Evolutionary conservation across 2,329 filamentous ascomycete genomes (phyloP), one percentile per base, ranked within the genome.

Genomic region (Ophiostoma ulmi): DNA sequence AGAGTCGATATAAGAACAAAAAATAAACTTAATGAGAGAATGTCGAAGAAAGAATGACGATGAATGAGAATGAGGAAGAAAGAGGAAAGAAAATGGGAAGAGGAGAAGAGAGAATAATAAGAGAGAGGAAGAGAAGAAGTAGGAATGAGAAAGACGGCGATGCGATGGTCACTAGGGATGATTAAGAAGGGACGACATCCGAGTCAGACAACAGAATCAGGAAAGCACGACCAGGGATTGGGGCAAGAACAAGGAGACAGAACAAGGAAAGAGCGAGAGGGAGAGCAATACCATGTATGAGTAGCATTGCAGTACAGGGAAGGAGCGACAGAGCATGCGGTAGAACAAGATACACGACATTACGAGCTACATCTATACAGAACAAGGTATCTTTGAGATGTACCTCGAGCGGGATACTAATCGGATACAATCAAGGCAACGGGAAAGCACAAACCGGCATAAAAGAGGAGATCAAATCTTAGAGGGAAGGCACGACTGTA

Each of bases 11-110:
- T n/a, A 41, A 48, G 22, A 13, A 35, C 14, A 7, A 44, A 31
- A 67, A 31, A 63, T 39, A 63, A 67, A 17, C 8, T 35, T 11
- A 76, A 44, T 20, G 70, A 68, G 44, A 67, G 48, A 68, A 65
- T 55, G 64, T 38, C 17, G 61, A 36, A 64, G 61, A 69, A 63
- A 41, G 55, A 48, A 71, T 35, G 65, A 67, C n/a, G 41, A 67
- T 48, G n/a, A 26, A 68, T 41, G 70, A 58, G 10, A 52, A 63
- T 38, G 55, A 65, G 7, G 31, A 35, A 41, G 22, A 67, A 69
- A 48, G 31, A 36, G 22, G 14, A 52, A 31, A 31, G 55, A 22
- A 41, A 31, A 58, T 31, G 31, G 38, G 35, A 6, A 38, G n/a
- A 14, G 26, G n/a, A 52, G 17, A 41, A 22, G 26, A 36, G 20